Evolutionary conservation across 345 rosid species (phyloP), one percentile per base, ranked within the genome.

Genomic region (Hirschfeldia incana): DNA sequence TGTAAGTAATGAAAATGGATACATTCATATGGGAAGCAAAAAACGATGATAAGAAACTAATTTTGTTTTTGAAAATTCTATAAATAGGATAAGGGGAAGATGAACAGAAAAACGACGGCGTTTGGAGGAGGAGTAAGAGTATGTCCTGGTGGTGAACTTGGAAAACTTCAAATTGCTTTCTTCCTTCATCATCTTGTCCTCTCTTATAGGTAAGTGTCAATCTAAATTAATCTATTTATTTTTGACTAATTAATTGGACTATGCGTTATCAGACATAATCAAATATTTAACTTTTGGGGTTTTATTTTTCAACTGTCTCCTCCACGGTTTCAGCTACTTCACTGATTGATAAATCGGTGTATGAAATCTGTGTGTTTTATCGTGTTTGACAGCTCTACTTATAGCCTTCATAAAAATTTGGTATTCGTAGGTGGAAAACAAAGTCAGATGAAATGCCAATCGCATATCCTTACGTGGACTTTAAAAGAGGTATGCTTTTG

Each of bases 151-250:
- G 87, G 87, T 60, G 97, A 92, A 57, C 88, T 94, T 55, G 98
- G 94, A 70, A 87, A 85, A 83, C 84, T 91, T n/a, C 89, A 81
- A 80, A 83, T 72, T 28, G 85, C 94, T 13, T 88, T 91, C 75
- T 94, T 92, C 76, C 90, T 94, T 75, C 98, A 94, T 83, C 98
- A 88, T 86, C 89, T 94, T 82, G 93, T 92, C 89, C 88, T 89
- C 34, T 83, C 77, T 49, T 92, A 84, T 72, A 89, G 94, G 97
- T 94, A 78, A 51, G 76, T 66, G 42, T 17, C 33, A 29, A 0
- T 44, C 28, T 51, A 53, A 42, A 76, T 32, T 57, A 3, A 44
- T 76, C 55, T 58, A 29, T 26, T 53, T 39, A 57, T 8, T 62
- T 62, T 62, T 67, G n/a, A 58, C 57, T 78, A 51, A 28, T 27